Evolutionary conservation across 108 stramenopile species (phyloP), one percentile per base, ranked within the genome.

Genomic region (Chaetoceros muelleri): DNA sequence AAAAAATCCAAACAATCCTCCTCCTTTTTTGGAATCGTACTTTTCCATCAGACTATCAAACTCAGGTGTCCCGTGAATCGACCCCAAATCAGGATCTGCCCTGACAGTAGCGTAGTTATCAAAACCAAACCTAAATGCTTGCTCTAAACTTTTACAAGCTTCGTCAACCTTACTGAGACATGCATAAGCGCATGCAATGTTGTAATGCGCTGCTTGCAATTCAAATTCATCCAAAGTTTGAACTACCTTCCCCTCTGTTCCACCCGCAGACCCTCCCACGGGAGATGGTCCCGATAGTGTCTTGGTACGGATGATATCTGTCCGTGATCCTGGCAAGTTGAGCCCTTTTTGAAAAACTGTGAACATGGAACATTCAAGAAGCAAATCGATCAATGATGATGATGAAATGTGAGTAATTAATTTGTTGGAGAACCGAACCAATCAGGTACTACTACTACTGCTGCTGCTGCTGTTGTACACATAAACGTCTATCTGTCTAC

Each of bases 181-280:
- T 1, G 87, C 71, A 53, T 89, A 64, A 25, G 81, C 78, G 60
- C 87, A 89, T 0, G 87, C 87, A 56, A 89, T 74, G 46, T 89
- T 89, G 69, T 89, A 89, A 57, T 89, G 79, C 7, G 80, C 87
- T 8, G 87, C 83, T 58, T 89, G 87, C 10, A 76, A 63, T 72
- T 89, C 87, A 65, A 83, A 85, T 61, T 89, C 84, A 49, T 85
- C 84, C 57, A 89, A 68, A 7, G 67, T 61, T 27, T 59, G 64
- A 16, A 83, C 60, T 16, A 52, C 53, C 55, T 68, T 47, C n/a
- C 60, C 68, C 44, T 80, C 67, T 27, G 72, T 72, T 23, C 87
- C 87, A 5, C 83, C 83, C 24, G 55, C 66, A 10, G 83, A 59
- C 1, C 87, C 87, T 20, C 87, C 87, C 30, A 88, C 87, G 17